Base-by-base conservation (phyloP, 768 basidiomycete genomes). In the Tricholoma bakamatsutake region DNA sequence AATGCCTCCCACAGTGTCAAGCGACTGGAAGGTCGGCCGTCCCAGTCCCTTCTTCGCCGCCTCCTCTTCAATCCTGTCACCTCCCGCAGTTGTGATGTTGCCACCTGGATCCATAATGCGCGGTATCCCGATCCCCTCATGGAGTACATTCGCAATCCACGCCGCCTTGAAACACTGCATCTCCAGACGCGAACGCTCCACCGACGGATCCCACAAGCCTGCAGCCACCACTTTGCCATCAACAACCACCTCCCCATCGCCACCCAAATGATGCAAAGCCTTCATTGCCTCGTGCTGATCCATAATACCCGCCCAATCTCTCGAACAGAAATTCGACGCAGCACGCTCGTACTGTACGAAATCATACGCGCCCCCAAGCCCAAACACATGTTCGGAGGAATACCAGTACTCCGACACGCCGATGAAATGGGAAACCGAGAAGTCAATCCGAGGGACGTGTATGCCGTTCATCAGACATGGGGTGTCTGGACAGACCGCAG, bases 81-180 rank as follows among this genome's bases (percentile, higher is more conserved):
- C 87, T 3, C 82, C 87, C 7, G 79, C 73, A 2, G 85, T 82
- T 2, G 90, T 84, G 40, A 71, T 69, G 64, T 93, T 91, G 0
- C 95, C 95, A 2, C 84, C 90, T 1, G 82, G 76, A 68, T 98
- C 96, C 51, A 91, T 82, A 31, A 97, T 85, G 27, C 97, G 80
- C 24, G 97, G 97, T 67, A 99, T 82, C 8, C 94, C 94, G 50
- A 99, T 87, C 30, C 97, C 97, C 67, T 97, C 93, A 62, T 98
- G 96, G 2, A 99, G 71, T 35, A 99, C 88, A 69, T 98, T 98
- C 51, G 89, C 86, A 53, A 99, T 81, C 97, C 97, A 99, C 2
- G 97, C 95, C 1, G 96, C 93, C 70, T 99, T 99, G 85, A 99
- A 99, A 68, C 97, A 99, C 67, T 98, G 97, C 90, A 96, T 90